Evolutionary conservation across 768 basidiomycete species (phyloP), one percentile per base, ranked within the genome.

Genomic region (Agrocybe praecox): DNA sequence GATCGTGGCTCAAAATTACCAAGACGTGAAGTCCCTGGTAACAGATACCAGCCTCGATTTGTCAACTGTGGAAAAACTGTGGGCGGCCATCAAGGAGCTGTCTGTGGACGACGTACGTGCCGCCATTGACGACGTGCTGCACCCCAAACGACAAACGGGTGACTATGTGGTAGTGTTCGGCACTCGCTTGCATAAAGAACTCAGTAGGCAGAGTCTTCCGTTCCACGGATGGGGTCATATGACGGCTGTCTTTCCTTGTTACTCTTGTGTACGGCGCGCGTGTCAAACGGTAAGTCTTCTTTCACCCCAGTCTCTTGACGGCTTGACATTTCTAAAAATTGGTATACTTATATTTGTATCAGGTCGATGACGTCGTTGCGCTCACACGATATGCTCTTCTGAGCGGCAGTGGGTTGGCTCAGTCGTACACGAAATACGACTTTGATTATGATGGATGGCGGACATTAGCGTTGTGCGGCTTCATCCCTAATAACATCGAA

Each of bases 1-100:
- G 68, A 65, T 74, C 46, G 62, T 71, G 34, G 67, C 75, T 2
- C 72, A 74, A 52, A 69, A 59, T 55, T 75, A 76, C 49, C 55
- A 60, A 12, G 63, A 60, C 45, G 72, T 70, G 43, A 56, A 57
- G 59, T 60, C 62, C 12, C 56, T 76, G 51, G 58, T 76, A 40
- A 32, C 46, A 11, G 65, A 48, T 46, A 72, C 64, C 12, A 53
- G 61, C 12, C 62, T 75, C 26, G 74, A 75, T 46, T 53, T 72
- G 32, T 43, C 50, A 11, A 70, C 66, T 2, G 61, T 71, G 33
- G 72, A 74, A 58, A 75, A 67, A 55, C 64, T 76, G 22, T 74
- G 73, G 75, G 49, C 56, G 15, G 62, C 63, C 9, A 62, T 76
- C 52, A 60, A 60, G 15, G 36, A 59, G 14, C 50, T 73, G 24